phyloP scores from a whole-genome alignment of 192 early-diverging fungal species.

The Chytriomyces sp. region DNA sequence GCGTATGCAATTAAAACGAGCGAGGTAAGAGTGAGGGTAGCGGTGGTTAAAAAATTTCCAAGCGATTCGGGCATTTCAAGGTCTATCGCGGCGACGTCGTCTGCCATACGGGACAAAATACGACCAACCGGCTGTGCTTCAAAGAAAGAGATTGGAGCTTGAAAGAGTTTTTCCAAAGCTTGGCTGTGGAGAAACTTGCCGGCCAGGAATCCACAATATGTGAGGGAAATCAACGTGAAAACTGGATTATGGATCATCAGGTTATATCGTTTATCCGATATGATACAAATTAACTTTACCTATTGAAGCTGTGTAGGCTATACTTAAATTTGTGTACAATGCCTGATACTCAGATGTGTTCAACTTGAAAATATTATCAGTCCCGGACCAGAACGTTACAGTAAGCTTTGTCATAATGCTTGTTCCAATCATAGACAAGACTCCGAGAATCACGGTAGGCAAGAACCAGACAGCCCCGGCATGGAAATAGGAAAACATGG shows the following conservation, averaged over 20 bases:
- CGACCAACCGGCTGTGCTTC: constrained; percentile 61
- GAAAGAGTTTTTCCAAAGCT: constrained; percentile 44
- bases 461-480: background rate
- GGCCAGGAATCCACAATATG: constrained; percentile 19
- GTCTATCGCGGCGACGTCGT: constrained; percentile 52
- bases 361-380: no score
- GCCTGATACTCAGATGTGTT: no score
- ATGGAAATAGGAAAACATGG: background rate
- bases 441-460: no score
- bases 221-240: background rate
- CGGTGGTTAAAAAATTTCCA: background rate
- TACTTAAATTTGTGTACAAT: no score
- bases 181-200: constrained; percentile 45
- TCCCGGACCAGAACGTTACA: no score
- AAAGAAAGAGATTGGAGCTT: constrained; percentile 63
- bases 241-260: no score
- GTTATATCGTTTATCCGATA: no score
- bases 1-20: constrained; percentile 53
- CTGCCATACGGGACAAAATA: constrained; percentile 63
- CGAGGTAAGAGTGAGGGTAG: background rate
- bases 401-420: no score
- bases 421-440: no score
- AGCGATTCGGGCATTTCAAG: constrained; percentile 42
- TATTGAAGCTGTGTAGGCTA: no score
- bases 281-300: no score